These are phyloP conservation scores for Brassica cretica DNA, from an alignment of 345 rosid species.

Conservation along the genomic window DNA sequence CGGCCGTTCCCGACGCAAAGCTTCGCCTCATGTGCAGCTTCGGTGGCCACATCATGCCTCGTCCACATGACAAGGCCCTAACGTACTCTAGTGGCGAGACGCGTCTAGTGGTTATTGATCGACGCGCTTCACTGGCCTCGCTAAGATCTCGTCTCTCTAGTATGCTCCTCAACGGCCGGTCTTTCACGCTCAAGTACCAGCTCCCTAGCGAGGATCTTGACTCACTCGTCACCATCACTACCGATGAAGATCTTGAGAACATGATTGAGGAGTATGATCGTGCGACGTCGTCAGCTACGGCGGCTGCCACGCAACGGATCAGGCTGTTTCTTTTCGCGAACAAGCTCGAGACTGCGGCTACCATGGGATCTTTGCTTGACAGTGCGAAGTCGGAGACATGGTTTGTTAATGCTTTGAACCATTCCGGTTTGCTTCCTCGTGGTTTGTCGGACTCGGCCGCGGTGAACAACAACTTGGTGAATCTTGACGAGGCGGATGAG, in stretches of 20 bases:
- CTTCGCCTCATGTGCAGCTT: conserved; percentile 88
- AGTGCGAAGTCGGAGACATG: conserved; percentile 77
- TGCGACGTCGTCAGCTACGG: conserved; percentile 41
- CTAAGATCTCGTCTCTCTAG: conserved; percentile 62
- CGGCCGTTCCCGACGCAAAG: conserved; percentile 59
- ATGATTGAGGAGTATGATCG: conserved; percentile 84
- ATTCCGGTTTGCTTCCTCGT: conserved; percentile 63
- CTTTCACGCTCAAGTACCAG: conserved; percentile 80
- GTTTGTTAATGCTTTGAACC: conserved; percentile 85
- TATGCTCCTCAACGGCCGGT: conserved; percentile 60
- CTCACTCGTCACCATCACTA: conserved; percentile 68
- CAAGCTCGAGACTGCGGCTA: conserved; percentile 69
- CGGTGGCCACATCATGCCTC: conserved; percentile 88
- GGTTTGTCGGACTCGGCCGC: conserved; percentile 67
- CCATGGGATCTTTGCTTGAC: conserved; percentile 68
- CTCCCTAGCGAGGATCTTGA: conserved; percentile 86
- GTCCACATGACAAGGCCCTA: conserved; percentile 82
- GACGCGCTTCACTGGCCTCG: conserved; percentile 54
- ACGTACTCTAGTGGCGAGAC: conserved; percentile 79
- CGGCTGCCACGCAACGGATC: conserved; percentile 48
- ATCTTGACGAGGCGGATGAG: conserved; percentile 47
- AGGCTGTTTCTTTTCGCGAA: conserved; percentile 65
- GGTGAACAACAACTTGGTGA: conserved; percentile 47
- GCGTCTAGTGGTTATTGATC: conserved; percentile 65
- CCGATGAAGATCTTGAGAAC: conserved; percentile 83